phyloP scores from a whole-genome alignment of 2,329 filamentous ascomycete species.

The Fusarium chlamydosporum region DNA sequence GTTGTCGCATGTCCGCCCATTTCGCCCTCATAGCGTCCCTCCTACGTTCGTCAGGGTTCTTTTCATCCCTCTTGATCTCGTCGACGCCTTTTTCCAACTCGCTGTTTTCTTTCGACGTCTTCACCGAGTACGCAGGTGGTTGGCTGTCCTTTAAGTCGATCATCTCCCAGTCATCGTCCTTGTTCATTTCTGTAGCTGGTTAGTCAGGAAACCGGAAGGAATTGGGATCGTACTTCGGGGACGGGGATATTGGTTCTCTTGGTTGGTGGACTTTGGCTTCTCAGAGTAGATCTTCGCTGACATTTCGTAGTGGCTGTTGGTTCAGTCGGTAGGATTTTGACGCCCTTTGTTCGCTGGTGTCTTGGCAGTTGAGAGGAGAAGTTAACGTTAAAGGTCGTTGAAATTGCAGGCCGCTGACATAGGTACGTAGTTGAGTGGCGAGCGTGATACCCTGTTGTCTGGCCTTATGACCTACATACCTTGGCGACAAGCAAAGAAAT shows the following conservation, averaged over 20 bases:
- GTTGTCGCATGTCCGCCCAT: slow-evolving; percentile 8
- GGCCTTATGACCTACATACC: not conserved
- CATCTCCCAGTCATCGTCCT: slow-evolving; percentile 29
- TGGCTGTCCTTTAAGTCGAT: slow-evolving; percentile 5
- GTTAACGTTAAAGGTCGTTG: not conserved
- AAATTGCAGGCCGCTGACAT: not conserved
- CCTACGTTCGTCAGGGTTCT: not conserved
- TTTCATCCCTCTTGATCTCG: not conserved
- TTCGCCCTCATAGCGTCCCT: not conserved
- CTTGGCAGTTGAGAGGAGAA: no score
- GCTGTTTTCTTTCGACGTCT: rapidly evolving
- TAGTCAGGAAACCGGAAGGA: not conserved
- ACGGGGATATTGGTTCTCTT: not conserved
- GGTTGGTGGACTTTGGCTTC: not conserved
- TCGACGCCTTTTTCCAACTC: rapidly evolving
- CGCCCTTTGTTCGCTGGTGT: no score
- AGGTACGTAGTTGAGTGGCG: not conserved
- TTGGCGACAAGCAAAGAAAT: no score
- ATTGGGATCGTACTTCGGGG: not conserved
- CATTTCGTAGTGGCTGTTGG: not conserved
- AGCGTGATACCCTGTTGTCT: not conserved
- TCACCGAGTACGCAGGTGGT: no score
- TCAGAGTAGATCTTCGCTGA: not conserved
- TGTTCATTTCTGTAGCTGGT: not conserved
- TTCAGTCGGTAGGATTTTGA: no score